These are phyloP conservation scores for Arthroderma uncinatum DNA, from an alignment of 2,329 filamentous ascomycete species.

Conservation along the genomic window DNA sequence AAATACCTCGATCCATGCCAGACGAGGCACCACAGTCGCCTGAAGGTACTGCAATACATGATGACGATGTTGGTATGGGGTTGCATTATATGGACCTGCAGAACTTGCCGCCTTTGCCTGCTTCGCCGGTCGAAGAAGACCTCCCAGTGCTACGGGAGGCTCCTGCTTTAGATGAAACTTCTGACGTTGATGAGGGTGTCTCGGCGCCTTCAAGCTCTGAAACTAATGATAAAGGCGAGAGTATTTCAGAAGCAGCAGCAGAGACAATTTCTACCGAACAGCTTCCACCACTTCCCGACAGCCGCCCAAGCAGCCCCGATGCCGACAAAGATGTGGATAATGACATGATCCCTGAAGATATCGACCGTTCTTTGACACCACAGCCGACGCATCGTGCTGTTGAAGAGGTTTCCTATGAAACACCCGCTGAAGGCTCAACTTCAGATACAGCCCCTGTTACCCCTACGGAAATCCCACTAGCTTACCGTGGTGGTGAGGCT, in stretches of 20 bases:
- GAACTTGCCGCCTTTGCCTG: conserved; percentile 9
- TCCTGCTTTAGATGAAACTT: background rate
- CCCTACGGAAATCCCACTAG: background rate
- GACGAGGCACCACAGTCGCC: conserved; percentile 22
- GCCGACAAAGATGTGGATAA: background rate
- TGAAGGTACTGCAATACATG: conserved; percentile 22
- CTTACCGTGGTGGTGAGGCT: background rate
- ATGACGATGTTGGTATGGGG: background rate
- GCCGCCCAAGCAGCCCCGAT: conserved; percentile 16
- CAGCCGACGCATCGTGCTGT: background rate
- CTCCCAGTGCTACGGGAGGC: background rate
- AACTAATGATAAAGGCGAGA: background rate
- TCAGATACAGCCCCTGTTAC: background rate
- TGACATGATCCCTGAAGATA: background rate
- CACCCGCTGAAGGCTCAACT: background rate
- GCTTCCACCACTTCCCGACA: conserved; percentile 15
- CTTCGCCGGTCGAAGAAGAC: conserved; percentile 4
- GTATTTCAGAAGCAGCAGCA: background rate
- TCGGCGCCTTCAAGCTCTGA: background rate
- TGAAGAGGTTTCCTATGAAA: background rate
- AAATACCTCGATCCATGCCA: conserved; percentile 12
- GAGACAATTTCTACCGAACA: background rate
- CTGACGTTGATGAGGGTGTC: background rate
- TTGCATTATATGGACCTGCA: background rate
- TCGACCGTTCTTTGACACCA: background rate